Base-by-base conservation (phyloP, 2,329 filamentous ascomycete genomes). In the Sodiomyces alkalinus region DNA sequence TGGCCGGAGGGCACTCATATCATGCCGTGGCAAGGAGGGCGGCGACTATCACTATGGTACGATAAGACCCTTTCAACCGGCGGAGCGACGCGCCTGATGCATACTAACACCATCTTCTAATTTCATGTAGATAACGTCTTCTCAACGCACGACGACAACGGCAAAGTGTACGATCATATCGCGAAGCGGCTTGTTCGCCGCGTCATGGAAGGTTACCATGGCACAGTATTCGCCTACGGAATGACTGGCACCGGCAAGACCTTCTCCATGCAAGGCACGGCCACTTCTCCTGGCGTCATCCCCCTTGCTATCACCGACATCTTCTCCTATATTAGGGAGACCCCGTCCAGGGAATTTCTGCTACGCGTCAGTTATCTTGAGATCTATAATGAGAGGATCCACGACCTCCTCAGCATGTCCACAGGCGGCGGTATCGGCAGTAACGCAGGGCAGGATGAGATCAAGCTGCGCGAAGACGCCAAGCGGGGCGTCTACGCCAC, bases 81-180 rank as follows among this genome's bases (percentile, higher is more conserved):
- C n/a, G n/a, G n/a, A n/a, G n/a, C n/a, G 6, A 17, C 21, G 11
- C 13, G 16, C 7, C 3, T 8, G n/a, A 6, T 14, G 13, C n/a
- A 8, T 27, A 42, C 42, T 45, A 30, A 49, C 33, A 16, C 18
- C 2, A 14, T 13, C 7, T 7, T n/a, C n/a, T n/a, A n/a, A n/a
- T n/a, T n/a, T n/a, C n/a, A n/a, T n/a, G n/a, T 7, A 92, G 90
- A 98, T 60, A 96, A 96, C 56, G 90, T 96, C 36, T 98, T 98
- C 53, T 74, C 82, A 28, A 80, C 85, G 12, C 74, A 92, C 48
- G 87, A 98, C 48, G 81, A 94, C 49, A 98, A 98, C 49, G 74
- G 82, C 29, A 78, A 79, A 48, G 90, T 98, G 7, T 98, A 98
- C 50, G 90, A 98, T 53, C 75, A 87, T 37, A 81, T 74, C 25